Percentiles rank a stretch among this genome's conserved stretches.
These are phyloP conservation scores for Hyparrhenia diplandra DNA, from an alignment of 176 grass and related monocot species.

Conservation along the genomic window DNA sequence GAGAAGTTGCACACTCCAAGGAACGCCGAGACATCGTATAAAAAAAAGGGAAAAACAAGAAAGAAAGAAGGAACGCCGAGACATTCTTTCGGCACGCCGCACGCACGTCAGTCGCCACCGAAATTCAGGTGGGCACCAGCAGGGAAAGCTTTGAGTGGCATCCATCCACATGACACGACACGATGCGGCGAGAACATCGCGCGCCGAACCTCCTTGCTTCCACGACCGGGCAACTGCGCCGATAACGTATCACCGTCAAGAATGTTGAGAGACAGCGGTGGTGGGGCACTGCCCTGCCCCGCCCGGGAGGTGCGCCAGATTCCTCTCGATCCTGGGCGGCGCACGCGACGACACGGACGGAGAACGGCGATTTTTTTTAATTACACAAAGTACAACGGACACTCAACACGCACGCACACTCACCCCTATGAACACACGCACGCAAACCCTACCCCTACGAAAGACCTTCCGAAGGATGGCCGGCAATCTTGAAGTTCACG, in stretches of 20 bases:
- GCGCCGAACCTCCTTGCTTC: constrained; percentile 9
- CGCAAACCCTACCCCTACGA: too few species aligned
- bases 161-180: constrained; percentile 27
- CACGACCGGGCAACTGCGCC: not conserved
- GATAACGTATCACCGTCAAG: not conserved
- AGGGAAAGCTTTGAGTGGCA: constrained; percentile 13
- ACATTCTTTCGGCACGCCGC: not conserved
- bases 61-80: too few species aligned
- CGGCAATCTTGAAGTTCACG: too few species aligned
- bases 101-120: not conserved
- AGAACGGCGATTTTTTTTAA: not conserved
- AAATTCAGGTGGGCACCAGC: not conserved
- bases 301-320: not conserved
- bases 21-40: not conserved
- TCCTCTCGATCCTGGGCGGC: not conserved
- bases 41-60: too few species aligned
- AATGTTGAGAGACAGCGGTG: not conserved
- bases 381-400: too few species aligned
- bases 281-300: too few species aligned
- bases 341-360: not conserved
- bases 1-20: constrained; percentile 24
- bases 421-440: too few species aligned
- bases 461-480: too few species aligned
- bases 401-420: too few species aligned
- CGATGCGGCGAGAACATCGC: not conserved